Conservation (phyloP, 441 rosid genomes). For the Hura crepitans region DNA sequence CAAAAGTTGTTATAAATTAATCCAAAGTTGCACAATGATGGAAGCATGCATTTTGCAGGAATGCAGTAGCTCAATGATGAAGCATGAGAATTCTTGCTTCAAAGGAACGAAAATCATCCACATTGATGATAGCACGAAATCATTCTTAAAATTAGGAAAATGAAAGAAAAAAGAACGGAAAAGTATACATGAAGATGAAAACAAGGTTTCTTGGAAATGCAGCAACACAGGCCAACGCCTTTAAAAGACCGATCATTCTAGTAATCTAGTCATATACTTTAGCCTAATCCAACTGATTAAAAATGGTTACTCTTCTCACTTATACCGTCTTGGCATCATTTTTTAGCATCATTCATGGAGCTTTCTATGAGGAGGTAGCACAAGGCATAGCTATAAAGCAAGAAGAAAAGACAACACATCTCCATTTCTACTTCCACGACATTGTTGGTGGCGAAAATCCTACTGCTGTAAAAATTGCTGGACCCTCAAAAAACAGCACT, state of each 20-base stretch:
- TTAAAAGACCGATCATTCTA: neutral
- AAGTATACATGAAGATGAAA: neutral
- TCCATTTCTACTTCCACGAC: slow-evolving; percentile 72
- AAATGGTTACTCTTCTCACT: slow-evolving; percentile 13
- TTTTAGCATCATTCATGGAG: slow-evolving; percentile 21
- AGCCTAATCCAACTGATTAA: neutral
- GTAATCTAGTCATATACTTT: neutral
- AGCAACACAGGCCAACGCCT: slow-evolving; percentile 17
- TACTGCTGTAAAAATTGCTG: slow-evolving; percentile 39
- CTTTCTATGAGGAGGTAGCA: slow-evolving; percentile 31
- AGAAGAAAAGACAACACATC: slow-evolving; percentile 42
- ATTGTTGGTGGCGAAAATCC: slow-evolving; percentile 42
- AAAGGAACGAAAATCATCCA: slow-evolving; percentile 4
- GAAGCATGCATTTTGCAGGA: too few relatives aligned
- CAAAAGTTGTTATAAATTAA: too few relatives aligned
- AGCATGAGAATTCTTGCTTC: slow-evolving; percentile 26
- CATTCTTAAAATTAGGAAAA: slow-evolving; percentile 5
- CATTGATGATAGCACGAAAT: neutral
- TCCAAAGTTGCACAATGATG: neutral
- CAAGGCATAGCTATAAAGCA: slow-evolving; percentile 30
- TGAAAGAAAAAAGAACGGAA: neutral
- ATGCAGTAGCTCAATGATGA: neutral
- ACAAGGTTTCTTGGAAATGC: slow-evolving; percentile 18
- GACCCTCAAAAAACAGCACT: slow-evolving; percentile 34
- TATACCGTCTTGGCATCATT: slow-evolving; percentile 13